Conservation (phyloP, 2,329 filamentous ascomycete genomes). For the Boeremia lycopersici region DNA sequence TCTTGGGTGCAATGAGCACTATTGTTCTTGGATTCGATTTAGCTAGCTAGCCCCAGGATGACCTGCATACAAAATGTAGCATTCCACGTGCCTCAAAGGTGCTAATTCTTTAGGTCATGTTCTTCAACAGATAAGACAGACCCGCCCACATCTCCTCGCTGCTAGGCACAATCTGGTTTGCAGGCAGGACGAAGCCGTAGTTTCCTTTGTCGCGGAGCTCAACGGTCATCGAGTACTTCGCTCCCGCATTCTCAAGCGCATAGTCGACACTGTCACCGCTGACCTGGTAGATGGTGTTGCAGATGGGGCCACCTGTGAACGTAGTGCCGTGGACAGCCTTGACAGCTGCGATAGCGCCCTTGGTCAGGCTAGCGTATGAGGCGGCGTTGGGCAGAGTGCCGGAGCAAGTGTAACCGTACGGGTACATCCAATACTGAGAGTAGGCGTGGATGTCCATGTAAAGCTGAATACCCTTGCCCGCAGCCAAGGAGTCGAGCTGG, state of each 20-base stretch:
- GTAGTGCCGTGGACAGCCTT: slow-evolving; percentile 58
- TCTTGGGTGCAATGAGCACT: too few species aligned
- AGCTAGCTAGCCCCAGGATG: too few species aligned
- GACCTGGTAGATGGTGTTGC: slow-evolving; percentile 66
- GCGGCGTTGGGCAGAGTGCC: slow-evolving; percentile 54
- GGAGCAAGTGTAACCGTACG: slow-evolving; percentile 66
- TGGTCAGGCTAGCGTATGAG: slow-evolving; percentile 58
- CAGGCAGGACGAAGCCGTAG: slow-evolving; percentile 58
- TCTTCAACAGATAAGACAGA: slow-evolving; percentile 40
- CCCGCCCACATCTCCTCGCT: slow-evolving; percentile 56
- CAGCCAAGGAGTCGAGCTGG: slow-evolving; percentile 53
- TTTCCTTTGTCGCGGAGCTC: slow-evolving; percentile 58
- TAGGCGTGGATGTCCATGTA: slow-evolving; percentile 72
- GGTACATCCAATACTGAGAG: slow-evolving; percentile 54
- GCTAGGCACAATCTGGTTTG: slow-evolving; percentile 55
- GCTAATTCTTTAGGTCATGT: slow-evolving; percentile 25
- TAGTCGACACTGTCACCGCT: slow-evolving; percentile 55
- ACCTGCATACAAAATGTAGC: too few species aligned
- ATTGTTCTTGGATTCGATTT: too few species aligned
- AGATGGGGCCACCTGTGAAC: slow-evolving; percentile 57
- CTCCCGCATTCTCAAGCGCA: slow-evolving; percentile 49
- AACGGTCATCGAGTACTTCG: slow-evolving; percentile 55
- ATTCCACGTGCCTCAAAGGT: too few species aligned
- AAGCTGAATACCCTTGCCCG: slow-evolving; percentile 60
- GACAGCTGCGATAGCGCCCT: slow-evolving; percentile 59